Percentiles rank a stretch among this genome's conserved stretches.
Conservation (phyloP, 2,329 filamentous ascomycete species). For the Fusarium pseudograminearum region DNA sequence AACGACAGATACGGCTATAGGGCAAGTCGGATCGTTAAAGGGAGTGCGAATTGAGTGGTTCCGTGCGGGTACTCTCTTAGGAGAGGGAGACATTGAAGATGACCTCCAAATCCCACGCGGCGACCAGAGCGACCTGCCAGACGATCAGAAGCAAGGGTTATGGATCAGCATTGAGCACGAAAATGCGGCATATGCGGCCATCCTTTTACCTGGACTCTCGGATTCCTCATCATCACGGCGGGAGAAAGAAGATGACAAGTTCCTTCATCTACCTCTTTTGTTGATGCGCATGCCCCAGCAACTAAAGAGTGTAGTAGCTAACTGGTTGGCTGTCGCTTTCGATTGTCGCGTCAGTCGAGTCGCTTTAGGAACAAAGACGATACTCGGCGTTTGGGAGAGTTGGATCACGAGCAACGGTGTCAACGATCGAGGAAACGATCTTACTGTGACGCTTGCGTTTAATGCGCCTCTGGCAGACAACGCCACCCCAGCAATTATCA, state of each 20-base stretch:
- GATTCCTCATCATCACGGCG: not conserved
- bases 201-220: constrained; percentile 60
- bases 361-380: constrained; percentile 62
- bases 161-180: constrained; percentile 67
- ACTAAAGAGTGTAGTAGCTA: constrained; percentile 61
- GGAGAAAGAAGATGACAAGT: constrained; percentile 46
- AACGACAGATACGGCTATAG: constrained; percentile 55
- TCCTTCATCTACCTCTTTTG: constrained; percentile 64
- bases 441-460: constrained; percentile 65
- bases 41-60: constrained; percentile 63
- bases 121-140: constrained; percentile 37
- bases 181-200: constrained; percentile 62
- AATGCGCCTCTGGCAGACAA: constrained; percentile 53
- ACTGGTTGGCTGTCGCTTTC: constrained; percentile 66
- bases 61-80: constrained; percentile 49
- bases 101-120: constrained; percentile 23
- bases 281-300: constrained; percentile 67
- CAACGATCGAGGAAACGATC: constrained; percentile 56
- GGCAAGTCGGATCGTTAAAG: constrained; percentile 59
- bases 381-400: constrained; percentile 63
- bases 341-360: constrained; percentile 68
- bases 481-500: constrained; percentile 12
- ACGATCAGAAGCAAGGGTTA: constrained; percentile 49
- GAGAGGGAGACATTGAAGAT: constrained; percentile 43
- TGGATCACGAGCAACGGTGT: constrained; percentile 60